Percentiles rank a stretch among this genome's conserved stretches.
Evolutionary conservation across 2,329 filamentous ascomycete species (phyloP).

Genomic region (Phoma herbarum): DNA sequence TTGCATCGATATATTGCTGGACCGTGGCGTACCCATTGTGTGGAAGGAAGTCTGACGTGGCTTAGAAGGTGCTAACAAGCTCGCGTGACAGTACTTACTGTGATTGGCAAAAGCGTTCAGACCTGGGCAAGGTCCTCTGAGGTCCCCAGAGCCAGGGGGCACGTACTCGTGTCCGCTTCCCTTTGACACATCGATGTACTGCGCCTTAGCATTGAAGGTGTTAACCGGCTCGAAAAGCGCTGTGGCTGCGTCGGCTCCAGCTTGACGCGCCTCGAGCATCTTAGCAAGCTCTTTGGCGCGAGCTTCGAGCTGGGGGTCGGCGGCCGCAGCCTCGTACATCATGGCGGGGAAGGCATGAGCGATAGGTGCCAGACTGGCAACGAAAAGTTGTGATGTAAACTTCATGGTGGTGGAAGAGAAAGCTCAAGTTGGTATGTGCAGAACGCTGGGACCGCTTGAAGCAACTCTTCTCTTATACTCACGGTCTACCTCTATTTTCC

Average conservation of each 20-base stretch:
- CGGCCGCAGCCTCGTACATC: conserved; percentile 33
- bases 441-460: background rate
- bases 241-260: conserved; percentile 32
- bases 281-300: conserved; percentile 29
- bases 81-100: conserved; percentile 14
- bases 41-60: conserved; percentile 28
- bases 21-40: conserved; percentile 34
- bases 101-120: conserved; percentile 39
- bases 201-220: conserved; percentile 32
- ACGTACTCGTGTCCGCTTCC: conserved; percentile 37
- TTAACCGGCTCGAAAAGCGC: conserved; percentile 32
- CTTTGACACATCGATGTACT: conserved; percentile 29
- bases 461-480: conserved; percentile 1
- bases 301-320: conserved; percentile 27
- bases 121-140: conserved; percentile 39
- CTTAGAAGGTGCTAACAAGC: background rate
- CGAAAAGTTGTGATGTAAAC: conserved; percentile 22
- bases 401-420: conserved; percentile 22
- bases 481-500: background rate
- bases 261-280: conserved; percentile 25
- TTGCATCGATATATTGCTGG: conserved; percentile 34
- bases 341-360: conserved; percentile 33
- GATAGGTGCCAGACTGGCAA: conserved; percentile 23
- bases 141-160: conserved; percentile 34
- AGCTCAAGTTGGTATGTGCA: background rate